These are phyloP conservation scores for Coccomyxa sp. DNA, from an alignment of 139 green algal species.

Conservation along the genomic window DNA sequence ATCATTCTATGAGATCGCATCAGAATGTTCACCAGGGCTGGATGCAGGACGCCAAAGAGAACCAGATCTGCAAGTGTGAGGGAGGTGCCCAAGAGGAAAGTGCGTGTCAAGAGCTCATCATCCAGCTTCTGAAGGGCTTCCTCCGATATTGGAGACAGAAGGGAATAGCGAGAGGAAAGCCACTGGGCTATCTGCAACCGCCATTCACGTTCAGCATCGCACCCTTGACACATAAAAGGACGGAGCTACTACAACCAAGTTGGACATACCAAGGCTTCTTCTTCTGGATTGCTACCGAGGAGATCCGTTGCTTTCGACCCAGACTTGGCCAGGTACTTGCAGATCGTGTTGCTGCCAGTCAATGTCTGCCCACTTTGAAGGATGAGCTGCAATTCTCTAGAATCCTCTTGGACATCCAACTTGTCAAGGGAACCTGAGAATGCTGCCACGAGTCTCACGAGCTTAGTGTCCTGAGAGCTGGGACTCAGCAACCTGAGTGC, in stretches of 20 bases:
- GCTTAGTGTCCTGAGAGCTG: too few species aligned
- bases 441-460: too few species aligned
- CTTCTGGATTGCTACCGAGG: constrained; percentile 18
- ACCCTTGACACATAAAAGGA: too few species aligned
- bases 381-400: too few species aligned
- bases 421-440: too few species aligned
- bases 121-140: constrained; percentile 13
- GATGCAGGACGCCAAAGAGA: constrained; percentile 30
- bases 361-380: too few species aligned
- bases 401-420: too few species aligned
- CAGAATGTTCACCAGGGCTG: constrained; percentile 15
- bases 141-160: constrained; percentile 29
- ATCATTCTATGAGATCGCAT: background rate
- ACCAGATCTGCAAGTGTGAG: constrained; percentile 45
- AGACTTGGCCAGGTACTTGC: constrained; percentile 13
- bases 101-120: constrained; percentile 11
- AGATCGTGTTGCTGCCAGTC: constrained; percentile 14
- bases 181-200: constrained; percentile 27
- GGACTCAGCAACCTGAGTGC: too few species aligned
- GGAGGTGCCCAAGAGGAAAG: constrained; percentile 22
- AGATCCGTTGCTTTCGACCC: constrained; percentile 10
- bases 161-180: constrained; percentile 23
- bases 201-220: background rate
- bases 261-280: constrained; percentile 24
- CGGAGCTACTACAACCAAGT: background rate